Evolutionary conservation across 306 rosid genomes (phyloP), one percentile per base, ranked within the genome.

Genomic region (Luffa acutangula): DNA sequence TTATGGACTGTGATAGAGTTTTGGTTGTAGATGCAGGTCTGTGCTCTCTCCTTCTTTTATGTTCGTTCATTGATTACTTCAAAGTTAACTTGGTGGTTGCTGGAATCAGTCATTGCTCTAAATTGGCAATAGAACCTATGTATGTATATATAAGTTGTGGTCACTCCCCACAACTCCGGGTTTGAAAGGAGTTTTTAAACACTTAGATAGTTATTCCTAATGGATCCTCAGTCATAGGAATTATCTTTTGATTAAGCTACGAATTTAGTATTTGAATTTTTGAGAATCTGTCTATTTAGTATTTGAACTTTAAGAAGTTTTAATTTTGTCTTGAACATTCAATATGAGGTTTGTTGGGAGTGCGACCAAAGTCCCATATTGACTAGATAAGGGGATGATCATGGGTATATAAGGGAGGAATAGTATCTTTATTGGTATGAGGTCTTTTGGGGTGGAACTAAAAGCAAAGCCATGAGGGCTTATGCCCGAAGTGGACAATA

Each of bases 1-100:
- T 92, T 79, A 92, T 95, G 97, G 98, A 95, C 83, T 95, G 97
- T 20, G 87, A 91, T 59, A 79, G 93, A 75, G 97, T 95, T 59
- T 57, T 95, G 46, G 97, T 95, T 13, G 72, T 95, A 48, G 97
- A 92, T 80, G 97, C 96, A 82, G 98, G 98, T 91, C 14, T 56
- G 78, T 25, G 36, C 14, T 69, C 75, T 85, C 46, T 56, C 20
- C 41, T 37, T 18, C 56, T 69, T 43, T 39, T 8, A 63, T 48
- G 5, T 36, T 64, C 12, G 13, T 65, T 14, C 1, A 20, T 64
- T 36, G 21, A 34, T 33, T 2, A 15, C 7, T 63, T 63, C 7
- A 21, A 60, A 60, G 39, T 60, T 25, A 31, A 11, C 39, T 10
- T 60, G 67, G 8, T 62, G 69, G 42, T 62, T 33, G 18, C 18